Base-by-base conservation (phyloP, 768 basidiomycete genomes). In the Leccinellum rugosiceps region DNA sequence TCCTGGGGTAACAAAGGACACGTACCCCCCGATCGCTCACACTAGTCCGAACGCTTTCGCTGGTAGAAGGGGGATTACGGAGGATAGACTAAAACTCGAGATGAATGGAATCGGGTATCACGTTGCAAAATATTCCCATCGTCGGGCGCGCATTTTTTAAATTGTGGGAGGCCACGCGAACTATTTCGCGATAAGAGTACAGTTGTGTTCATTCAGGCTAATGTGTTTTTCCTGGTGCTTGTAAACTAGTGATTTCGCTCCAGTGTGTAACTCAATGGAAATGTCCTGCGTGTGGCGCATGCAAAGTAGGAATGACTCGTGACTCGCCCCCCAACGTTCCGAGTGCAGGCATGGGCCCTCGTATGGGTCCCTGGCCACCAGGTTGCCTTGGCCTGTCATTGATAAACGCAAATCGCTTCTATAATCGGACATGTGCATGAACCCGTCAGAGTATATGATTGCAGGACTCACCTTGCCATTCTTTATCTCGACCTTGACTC, bases 1-100 rank as follows among this genome's bases (percentile, higher is more conserved):
- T 8, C 83, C 84, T 8, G 83, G 80, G 10, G 80, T 86, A 14
- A 77, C 72, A 2, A 67, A 71, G 31, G 75, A 77, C 48, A 87
- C 87, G 9, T 90, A 88, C 60, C 79, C 81, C 46, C 58, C 60
- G n/a, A 47, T 77, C 31, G 7, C 60, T 41, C 26, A 65, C 55
- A 30, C 55, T 44, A 50, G 55, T 32, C 69, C 69, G 23, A 69
- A 74, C 21, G 67, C 70, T n/a, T 19, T n/a, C 9, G 15, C 35
- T 3, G 41, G 58, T 25, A 58, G 68, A 57, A 57, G 65, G 53
- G n/a, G 68, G 45, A 34, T 21, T 26, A 10, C 28, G 38, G 59
- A 56, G 2, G 58, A 65, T 23, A 57, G 52, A 21, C 68, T 78
- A 13, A 73, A 66, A 35, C 62, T 73, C 30, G 74, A 70, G 50